Base-by-base conservation (phyloP, 768 basidiomycete species). In the Trametes sanguinea region DNA sequence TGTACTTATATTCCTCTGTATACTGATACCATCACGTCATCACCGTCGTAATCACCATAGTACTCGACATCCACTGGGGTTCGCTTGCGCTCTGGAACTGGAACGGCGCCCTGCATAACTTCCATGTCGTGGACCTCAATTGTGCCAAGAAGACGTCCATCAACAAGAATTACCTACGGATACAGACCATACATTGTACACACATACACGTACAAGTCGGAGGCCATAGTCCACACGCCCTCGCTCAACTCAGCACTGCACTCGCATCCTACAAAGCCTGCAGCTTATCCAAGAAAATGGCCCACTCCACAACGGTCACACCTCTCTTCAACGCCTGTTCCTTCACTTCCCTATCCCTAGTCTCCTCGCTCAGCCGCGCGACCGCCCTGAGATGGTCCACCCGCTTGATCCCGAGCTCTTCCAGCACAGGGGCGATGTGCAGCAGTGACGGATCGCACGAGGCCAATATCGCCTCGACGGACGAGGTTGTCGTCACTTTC, bases 301-400 rank as follows among this genome's bases (percentile, higher is more conserved):
- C 89, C 89, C 89, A 91, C 67, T 91, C 89, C 74, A 91, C 77
- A 7, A 89, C 79, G 0, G 88, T 89, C 53, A 91, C 77, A 1
- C 89, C 89, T 67, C 82, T 76, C 69, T 76, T 83, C 73, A 91
- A 68, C 56, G 88, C 89, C 65, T 85, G 86, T 66, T 88, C 86
- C 72, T 81, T 87, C 50, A 91, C 78, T 71, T 90, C 87, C 60
- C 83, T 75, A 71, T 91, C 84, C 64, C 89, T 74, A 22, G 85
- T 90, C 61, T 83, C 85, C 57, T 87, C 86, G 40, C 81, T 82
- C 63, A 91, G 72, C 57, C 81, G 77, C 8, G 79, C 81, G 16
- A 90, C 74, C 2, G 89, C 89, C 10, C 81, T 77, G 40, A 91
- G 72, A 71, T 90, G 88, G 42, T 85, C 86, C 52, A 83, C 75